Conservation (phyloP, 225 moss, liverwort and hornwort species). For the Climacium dendroides region DNA sequence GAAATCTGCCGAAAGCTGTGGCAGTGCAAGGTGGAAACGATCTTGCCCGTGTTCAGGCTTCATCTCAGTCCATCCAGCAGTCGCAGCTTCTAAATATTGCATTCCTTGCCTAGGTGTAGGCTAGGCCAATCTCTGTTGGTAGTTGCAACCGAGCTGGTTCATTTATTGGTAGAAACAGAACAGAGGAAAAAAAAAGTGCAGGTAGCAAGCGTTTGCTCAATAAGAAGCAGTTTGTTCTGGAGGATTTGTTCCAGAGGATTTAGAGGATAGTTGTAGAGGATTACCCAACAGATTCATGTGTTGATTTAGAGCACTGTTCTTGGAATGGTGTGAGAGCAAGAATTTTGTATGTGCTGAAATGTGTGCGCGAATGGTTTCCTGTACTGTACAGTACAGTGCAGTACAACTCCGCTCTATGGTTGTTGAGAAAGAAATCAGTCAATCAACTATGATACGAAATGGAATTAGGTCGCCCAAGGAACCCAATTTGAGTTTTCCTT, state of each 20-base stretch:
- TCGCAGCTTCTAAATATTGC: not conserved
- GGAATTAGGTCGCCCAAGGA: too few relatives aligned
- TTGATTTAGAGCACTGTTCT: not conserved
- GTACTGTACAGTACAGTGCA: too few relatives aligned
- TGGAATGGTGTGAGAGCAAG: not conserved
- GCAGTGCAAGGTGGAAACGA: conserved; percentile 29
- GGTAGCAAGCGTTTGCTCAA: not conserved
- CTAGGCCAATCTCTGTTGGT: not conserved
- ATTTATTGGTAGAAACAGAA: not conserved
- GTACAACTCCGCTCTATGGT: too few relatives aligned
- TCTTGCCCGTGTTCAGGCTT: conserved; percentile 19
- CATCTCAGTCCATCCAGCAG: not conserved
- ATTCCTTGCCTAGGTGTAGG: not conserved
- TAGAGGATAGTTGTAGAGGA: not conserved
- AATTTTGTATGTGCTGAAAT: too few relatives aligned
- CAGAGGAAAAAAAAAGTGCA: not conserved
- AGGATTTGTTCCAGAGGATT: not conserved
- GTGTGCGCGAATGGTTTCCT: too few relatives aligned
- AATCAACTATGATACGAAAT: too few relatives aligned
- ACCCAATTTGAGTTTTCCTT: not conserved
- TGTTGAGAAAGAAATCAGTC: too few relatives aligned
- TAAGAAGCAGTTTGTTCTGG: not conserved
- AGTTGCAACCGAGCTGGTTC: not conserved
- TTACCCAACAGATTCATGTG: not conserved
- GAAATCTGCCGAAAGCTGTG: conserved; percentile 16